Evolutionary conservation across 169 alveolate genomes (phyloP).

Genomic region (Cryptosporidium sp.): DNA sequence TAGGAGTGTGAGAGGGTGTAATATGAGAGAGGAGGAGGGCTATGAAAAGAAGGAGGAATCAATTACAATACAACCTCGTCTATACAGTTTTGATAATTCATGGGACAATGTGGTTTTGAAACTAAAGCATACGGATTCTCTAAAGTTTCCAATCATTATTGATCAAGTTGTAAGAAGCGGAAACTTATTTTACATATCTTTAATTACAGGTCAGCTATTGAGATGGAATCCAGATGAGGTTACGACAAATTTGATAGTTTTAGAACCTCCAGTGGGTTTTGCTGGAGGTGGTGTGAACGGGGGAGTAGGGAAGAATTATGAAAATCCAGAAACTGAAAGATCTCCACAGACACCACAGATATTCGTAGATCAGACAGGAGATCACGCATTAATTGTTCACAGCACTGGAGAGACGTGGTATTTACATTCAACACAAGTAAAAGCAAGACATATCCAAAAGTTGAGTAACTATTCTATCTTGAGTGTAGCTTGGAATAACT

Average conservation of each 20-base stretch:
- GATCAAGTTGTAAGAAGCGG: constrained; percentile 61
- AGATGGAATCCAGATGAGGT: constrained; percentile 73
- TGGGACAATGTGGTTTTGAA: constrained; percentile 37
- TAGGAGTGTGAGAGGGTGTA: neutral
- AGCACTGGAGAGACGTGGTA: constrained; percentile 70
- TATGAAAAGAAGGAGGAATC: constrained; percentile 26
- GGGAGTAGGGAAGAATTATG: neutral
- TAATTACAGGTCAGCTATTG: constrained; percentile 54
- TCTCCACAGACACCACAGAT: constrained; percentile 42
- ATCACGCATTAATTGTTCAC: constrained; percentile 35
- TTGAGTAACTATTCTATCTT: constrained; percentile 45
- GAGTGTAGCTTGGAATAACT: constrained; percentile 68
- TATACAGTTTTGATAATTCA: constrained; percentile 62
- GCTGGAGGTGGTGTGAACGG: neutral
- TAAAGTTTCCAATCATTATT: constrained; percentile 43
- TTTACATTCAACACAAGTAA: constrained; percentile 31
- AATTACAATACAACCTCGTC: constrained; percentile 35
- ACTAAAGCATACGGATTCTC: constrained; percentile 3
- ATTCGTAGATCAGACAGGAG: constrained; percentile 59
- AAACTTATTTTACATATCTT: constrained; percentile 31
- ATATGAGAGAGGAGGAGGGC: constrained; percentile 31
- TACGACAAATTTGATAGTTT: constrained; percentile 2
- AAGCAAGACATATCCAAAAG: constrained; percentile 47
- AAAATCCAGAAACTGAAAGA: neutral
- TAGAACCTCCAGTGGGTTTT: constrained; percentile 66